phyloP scores from a whole-genome alignment of 352 stramenopile genomes.

The Phytophthora palmivora region DNA sequence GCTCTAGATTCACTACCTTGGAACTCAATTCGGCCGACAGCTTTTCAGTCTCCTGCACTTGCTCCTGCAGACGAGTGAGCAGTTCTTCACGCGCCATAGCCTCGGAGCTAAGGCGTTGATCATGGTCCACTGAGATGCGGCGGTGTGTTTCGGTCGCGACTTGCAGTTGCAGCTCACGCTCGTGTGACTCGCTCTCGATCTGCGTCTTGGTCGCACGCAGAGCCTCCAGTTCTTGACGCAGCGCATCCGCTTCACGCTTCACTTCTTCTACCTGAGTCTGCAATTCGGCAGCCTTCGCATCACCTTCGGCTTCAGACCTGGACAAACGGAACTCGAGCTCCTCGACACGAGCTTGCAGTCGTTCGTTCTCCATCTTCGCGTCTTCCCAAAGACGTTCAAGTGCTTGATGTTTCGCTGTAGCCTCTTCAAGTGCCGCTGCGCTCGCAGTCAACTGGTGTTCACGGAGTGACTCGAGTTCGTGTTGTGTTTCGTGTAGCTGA shows the following conservation, averaged over 20 bases:
- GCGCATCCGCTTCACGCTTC: constrained; percentile 50
- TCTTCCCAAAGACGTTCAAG: constrained; percentile 64
- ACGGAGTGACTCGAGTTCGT: constrained; percentile 51
- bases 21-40: constrained; percentile 43
- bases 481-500: constrained; percentile 56
- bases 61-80: constrained; percentile 45
- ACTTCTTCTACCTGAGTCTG: constrained; percentile 61
- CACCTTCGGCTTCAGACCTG: constrained; percentile 41
- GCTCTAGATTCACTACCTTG: constrained; percentile 56
- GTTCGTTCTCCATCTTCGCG: constrained; percentile 57
- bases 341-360: constrained; percentile 66
- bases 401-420: constrained; percentile 61
- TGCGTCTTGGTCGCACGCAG: constrained; percentile 57
- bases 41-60: constrained; percentile 42
- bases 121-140: constrained; percentile 46
- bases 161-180: constrained; percentile 49
- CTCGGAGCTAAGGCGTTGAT: constrained; percentile 51
- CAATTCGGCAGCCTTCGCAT: constrained; percentile 54
- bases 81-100: constrained; percentile 65
- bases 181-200: constrained; percentile 57
- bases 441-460: constrained; percentile 59
- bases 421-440: constrained; percentile 50
- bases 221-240: constrained; percentile 58
- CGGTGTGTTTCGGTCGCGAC: constrained; percentile 55
- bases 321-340: constrained; percentile 60